Evolutionary conservation across 2,329 filamentous ascomycete species (phyloP).

Genomic region (Dactylellina parvicollis): DNA sequence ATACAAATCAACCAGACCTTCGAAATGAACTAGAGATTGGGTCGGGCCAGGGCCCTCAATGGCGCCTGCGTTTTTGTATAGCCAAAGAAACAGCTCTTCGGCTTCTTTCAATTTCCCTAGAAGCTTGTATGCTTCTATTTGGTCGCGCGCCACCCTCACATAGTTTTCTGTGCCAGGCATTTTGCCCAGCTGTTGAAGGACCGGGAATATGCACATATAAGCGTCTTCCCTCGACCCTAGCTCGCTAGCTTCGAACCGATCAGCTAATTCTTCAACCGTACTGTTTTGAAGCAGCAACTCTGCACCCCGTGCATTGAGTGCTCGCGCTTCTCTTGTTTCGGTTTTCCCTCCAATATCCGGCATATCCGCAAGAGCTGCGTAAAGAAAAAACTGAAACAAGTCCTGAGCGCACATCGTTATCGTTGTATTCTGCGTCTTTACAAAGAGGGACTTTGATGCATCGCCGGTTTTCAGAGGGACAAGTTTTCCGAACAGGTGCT

Average conservation of each 20-base stretch:
- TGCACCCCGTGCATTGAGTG: background rate
- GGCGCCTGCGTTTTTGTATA: background rate
- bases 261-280: background rate
- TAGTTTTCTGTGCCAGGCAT: background rate
- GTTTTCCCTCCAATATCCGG: background rate
- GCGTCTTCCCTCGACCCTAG: constrained; percentile 12
- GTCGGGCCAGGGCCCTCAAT: background rate
- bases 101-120: background rate
- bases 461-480: background rate
- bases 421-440: background rate
- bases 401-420: constrained; percentile 6
- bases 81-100: background rate
- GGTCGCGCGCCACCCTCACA: background rate
- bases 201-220: constrained; percentile 4
- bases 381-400: background rate
- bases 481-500: background rate
- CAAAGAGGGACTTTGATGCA: background rate
- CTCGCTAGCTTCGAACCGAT: background rate
- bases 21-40: constrained; percentile 8
- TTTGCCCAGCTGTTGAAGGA: background rate
- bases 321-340: background rate
- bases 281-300: background rate
- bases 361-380: background rate
- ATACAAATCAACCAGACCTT: constrained; percentile 11
- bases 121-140: background rate